Base-by-base conservation (phyloP, 1,284 basidiomycete species). In the Cryptococcus sp. region DNA sequence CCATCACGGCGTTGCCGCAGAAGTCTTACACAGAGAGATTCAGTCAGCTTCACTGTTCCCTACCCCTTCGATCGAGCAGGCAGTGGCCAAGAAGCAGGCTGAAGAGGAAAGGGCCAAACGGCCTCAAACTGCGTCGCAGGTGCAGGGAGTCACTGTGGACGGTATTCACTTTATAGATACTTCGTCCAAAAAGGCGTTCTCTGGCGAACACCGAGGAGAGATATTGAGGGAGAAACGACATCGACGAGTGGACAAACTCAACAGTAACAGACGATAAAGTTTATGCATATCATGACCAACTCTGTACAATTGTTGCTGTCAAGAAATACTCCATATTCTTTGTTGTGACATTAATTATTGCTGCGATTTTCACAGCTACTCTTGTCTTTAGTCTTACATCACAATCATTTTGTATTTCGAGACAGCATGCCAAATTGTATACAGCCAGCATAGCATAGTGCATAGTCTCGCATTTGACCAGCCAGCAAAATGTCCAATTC, bases 151-250 rank as follows among this genome's bases (percentile, higher is more conserved):
- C 19, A 54, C 55, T 16, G 26, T 57, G 7, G 48, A 51, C 13
- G 59, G 52, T 19, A 57, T 61, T 25, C 55, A 55, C 23, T 57
- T 61, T 23, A 52, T 61, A 16, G 59, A 61, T 54, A 61, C 56
- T 17, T 61, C 59, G 3, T 49, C 23, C 11, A 41, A 45, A 3
- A 55, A 59, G 29, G 40, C 50, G 16, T 52, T 60, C 23, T 47
- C 50, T 17, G 17, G 26, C 23, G 46, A 50, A 23, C 51, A 57
- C 34, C 16, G 45, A 19, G 58, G 61, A 34, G 50, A 29, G 41
- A 56, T 58, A 52, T 20, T 44, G 19, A 45, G 58, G 55, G 53
- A 67, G 58, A 53, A 56, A 57, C 46, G 61, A 52, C 38, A 54
- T 16, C 44, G 55, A 47, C 39, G 55, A 44, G 48, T 40, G 54